Percentiles rank a stretch among this genome's conserved stretches.
Conservation (phyloP, 2,329 filamentous ascomycete genomes). For the Nothomitra cinnamomea region DNA sequence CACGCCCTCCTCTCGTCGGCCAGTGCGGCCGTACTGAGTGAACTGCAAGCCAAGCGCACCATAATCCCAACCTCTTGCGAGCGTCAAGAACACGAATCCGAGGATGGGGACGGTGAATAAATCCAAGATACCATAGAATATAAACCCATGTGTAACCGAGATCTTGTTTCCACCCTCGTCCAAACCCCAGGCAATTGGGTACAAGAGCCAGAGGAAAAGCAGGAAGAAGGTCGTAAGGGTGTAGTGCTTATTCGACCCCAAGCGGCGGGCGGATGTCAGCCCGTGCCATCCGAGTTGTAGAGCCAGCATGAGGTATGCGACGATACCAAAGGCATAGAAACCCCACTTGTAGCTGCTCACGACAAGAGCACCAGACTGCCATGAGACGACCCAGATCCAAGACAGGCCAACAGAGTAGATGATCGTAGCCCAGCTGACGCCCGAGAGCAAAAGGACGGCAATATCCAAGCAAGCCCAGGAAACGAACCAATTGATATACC, state of each 20-base stretch:
- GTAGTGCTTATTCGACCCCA: conserved; percentile 30
- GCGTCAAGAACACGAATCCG: conserved; percentile 25
- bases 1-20: neutral
- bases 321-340: conserved; percentile 35
- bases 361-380: conserved; percentile 33
- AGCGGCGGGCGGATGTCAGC: conserved; percentile 22
- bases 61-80: conserved; percentile 35
- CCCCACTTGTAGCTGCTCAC: conserved; percentile 38
- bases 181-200: conserved; percentile 36
- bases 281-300: conserved; percentile 27
- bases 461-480: conserved; percentile 6
- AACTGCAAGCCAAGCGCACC: conserved; percentile 33
- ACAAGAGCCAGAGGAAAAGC: conserved; percentile 34
- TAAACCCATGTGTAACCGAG: conserved; percentile 26
- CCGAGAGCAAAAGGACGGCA: conserved; percentile 30
- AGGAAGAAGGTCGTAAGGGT: conserved; percentile 28
- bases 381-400: conserved; percentile 35
- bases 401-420: conserved; percentile 31
- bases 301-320: conserved; percentile 30
- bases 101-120: conserved; percentile 30
- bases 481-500: conserved; percentile 39
- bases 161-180: conserved; percentile 36
- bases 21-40: conserved; percentile 23
- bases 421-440: conserved; percentile 39
- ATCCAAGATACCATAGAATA: conserved; percentile 39